Base-by-base conservation (phyloP, 2,329 filamentous ascomycete genomes). In the Xylaria sp. region DNA sequence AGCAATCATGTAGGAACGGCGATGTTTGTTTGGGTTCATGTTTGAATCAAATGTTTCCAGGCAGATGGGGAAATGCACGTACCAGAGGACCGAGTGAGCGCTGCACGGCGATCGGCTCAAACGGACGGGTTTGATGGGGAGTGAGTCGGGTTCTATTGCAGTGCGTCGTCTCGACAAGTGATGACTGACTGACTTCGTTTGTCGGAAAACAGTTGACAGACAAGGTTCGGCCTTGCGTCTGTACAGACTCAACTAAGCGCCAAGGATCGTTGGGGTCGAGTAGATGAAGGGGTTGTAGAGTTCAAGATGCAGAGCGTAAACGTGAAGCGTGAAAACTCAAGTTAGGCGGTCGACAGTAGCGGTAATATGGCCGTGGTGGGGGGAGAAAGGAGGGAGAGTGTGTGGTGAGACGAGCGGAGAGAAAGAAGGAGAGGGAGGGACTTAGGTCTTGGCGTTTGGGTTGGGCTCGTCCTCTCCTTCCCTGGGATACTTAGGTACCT, bases 331-430 rank as follows among this genome's bases (percentile, higher is more conserved):
- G 31, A 36, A 61, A 10, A 18, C 28, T 33, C 9, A 54, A 31
- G 46, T 48, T 6, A 28, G 28, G 28, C 15, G 41, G 18, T 43
- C 28, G 28, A 18, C 23, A n/a, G 51, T 33, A 28, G 51, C 51
- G 33, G 51, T 54, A 15, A 23, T 20, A 55, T 31, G 60, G 68
- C 56, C 64, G 58, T 69, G 62, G 73, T 72, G 68, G 73, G 67
- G 70, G 72, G 70, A 71, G 72, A 67, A 73, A 71, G 61, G 69
- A 72, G 72, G 41, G 41, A 71, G 72, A 68, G 67, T 69, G 71
- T 64, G 67, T 68, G 66, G 57, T 48, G 62, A 61, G 49, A 52
- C 66, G 68, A 64, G 66, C 62, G 55, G 64, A 60, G 62, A 61
- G 51, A 36, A 15, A 60, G 64, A 60, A 55, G 56, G 64, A 60